Evolutionary conservation across 352 stramenopile species (phyloP).

Genomic region (Pythium pyrilobum): DNA sequence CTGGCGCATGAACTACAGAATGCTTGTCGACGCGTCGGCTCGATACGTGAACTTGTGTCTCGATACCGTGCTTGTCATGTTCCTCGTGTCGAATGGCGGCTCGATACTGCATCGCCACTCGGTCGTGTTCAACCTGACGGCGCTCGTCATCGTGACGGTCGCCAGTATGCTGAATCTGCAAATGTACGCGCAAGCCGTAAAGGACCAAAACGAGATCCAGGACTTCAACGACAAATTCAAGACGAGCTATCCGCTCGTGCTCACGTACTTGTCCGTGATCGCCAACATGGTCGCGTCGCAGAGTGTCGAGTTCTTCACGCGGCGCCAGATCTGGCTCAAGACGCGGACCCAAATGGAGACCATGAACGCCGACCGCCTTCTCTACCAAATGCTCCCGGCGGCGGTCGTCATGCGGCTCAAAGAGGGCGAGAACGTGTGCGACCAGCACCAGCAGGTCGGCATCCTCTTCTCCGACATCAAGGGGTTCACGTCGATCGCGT

Average conservation of each 20-base stretch:
- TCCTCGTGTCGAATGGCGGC: conserved; percentile 76
- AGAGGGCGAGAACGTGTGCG: conserved; percentile 76
- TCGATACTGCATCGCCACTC: conserved; percentile 71
- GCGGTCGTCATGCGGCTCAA: conserved; percentile 84
- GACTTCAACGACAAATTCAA: conserved; percentile 76
- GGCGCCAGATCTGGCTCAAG: conserved; percentile 83
- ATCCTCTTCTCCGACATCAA: conserved; percentile 92
- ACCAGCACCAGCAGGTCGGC: conserved; percentile 82
- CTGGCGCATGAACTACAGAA: conserved; percentile 53
- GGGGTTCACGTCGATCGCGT: conserved; percentile 89
- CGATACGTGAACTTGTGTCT: conserved; percentile 77
- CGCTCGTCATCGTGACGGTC: conserved; percentile 42
- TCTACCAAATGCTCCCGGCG: conserved; percentile 86
- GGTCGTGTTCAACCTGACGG: conserved; percentile 54
- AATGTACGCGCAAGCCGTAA: conserved; percentile 33
- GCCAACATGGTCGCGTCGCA: conserved; percentile 78
- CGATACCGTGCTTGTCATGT: conserved; percentile 77
- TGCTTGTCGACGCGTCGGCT: conserved; percentile 54
- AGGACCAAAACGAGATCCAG: conserved; percentile 22
- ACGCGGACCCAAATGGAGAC: conserved; percentile 78
- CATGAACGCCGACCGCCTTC: conserved; percentile 72
- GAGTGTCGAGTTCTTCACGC: conserved; percentile 77
- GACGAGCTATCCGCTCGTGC: conserved; percentile 71
- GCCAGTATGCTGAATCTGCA: conserved; percentile 40
- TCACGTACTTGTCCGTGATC: conserved; percentile 76